Base-by-base conservation (phyloP, 768 basidiomycete genomes). In the Hemileccinum rubropunctum region DNA sequence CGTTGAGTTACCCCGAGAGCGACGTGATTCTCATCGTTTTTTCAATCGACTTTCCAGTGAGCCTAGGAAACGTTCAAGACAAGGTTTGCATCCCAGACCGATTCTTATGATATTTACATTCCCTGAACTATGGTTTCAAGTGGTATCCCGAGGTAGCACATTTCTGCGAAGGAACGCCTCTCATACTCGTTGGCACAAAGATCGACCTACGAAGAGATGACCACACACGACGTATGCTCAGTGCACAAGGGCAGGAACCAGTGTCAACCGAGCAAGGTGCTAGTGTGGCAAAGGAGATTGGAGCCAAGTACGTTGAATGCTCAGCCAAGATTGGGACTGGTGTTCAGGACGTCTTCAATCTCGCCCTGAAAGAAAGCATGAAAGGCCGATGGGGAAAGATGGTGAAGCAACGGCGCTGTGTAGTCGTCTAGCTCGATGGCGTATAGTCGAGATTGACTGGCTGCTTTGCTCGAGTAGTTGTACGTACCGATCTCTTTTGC, bases 101-200 rank as follows among this genome's bases (percentile, higher is more conserved):
- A 20, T 28, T 28, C 30, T 18, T 41, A 6, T 13, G 8, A 17
- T 37, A 10, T 41, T 12, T 50, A 50, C 50, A 40, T 11, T 18
- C 14, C 18, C 54, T 62, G 48, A 54, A 52, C 47, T 18, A 26
- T 42, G 49, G 1, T 54, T 47, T 47, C 36, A 63, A 95, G 91
- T 94, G 94, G 94, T 86, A 85, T 73, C 86, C 92, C 40, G 89
- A 98, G 72, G 89, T 95, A 32, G 83, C 88, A 28, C 93, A 95
- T 64, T 95, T 95, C 65, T 94, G 92, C 73, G 86, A 88, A 63
- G 82, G 81, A 54, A 91, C 91, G 3, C 93, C 95, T 3, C 74
- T 94, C 53, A 86, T 98, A 61, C 81, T 98, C 42, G 90, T 98
- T 53, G 95, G 83, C 28, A 97, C 94, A 9, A 98, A 99, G 74